These are phyloP conservation scores for Hanseniaspora guilliermondii DNA, from an alignment of 805 yeast genomes.

Conservation along the genomic window DNA sequence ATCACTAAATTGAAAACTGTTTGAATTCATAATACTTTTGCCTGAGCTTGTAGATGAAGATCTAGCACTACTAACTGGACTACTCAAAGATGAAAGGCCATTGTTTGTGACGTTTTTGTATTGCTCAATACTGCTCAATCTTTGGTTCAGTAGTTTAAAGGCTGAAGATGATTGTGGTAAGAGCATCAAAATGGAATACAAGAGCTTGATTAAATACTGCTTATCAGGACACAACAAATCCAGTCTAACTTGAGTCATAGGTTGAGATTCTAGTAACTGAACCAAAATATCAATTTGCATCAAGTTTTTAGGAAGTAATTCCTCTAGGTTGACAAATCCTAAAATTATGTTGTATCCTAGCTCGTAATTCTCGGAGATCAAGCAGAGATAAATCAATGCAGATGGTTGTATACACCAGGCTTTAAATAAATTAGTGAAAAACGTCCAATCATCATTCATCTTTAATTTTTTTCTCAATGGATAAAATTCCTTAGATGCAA, in stretches of 20 bases:
- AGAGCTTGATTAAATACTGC: constrained; percentile 71
- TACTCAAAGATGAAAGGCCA: constrained; percentile 14
- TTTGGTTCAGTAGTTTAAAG: constrained; percentile 63
- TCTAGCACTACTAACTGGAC: constrained; percentile 1
- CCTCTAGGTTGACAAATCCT: constrained; percentile 66
- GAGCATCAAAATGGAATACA: constrained; percentile 86
- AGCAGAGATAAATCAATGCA: constrained; percentile 72
- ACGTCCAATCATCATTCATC: constrained; percentile 53
- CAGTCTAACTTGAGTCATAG: constrained; percentile 71
- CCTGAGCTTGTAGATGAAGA: constrained; percentile 16
- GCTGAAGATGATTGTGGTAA: constrained; percentile 81
- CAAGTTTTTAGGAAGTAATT: constrained; percentile 57
- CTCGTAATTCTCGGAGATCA: constrained; percentile 78
- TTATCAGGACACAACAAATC: constrained; percentile 81
- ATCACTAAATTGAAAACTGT: constrained; percentile 22
- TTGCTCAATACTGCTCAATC: constrained; percentile 40
- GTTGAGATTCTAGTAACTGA: constrained; percentile 84
- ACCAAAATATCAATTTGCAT: constrained; percentile 83
- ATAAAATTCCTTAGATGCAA: constrained; percentile 73
- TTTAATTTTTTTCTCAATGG: constrained; percentile 57
- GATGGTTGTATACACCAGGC: constrained; percentile 91
- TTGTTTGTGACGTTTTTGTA: constrained; percentile 20
- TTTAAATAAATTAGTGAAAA: constrained; percentile 66
- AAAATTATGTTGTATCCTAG: constrained; percentile 73
- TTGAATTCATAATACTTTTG: constrained; percentile 21